A percentile compares a stretch with the other conserved stretches of the same genome.
phyloP scores from a whole-genome alignment of 1,284 basidiomycete genomes.

The Anthracocystis panici-leucophaei region DNA sequence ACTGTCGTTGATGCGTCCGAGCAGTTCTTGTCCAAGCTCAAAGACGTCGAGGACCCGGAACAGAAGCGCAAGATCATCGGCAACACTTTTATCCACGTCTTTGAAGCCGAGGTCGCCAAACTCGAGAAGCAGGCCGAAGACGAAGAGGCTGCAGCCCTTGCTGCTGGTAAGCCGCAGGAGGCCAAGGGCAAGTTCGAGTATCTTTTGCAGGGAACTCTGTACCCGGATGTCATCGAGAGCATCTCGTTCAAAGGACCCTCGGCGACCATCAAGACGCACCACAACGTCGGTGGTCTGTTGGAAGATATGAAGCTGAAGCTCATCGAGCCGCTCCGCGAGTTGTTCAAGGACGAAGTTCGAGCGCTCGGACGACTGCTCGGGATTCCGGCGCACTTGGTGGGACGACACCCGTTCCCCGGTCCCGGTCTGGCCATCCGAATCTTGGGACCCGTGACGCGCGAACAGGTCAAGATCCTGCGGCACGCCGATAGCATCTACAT shows the following conservation, averaged over 20 bases:
- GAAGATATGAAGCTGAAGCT: constrained; percentile 99
- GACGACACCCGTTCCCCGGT: constrained; percentile 98
- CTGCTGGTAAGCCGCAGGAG: constrained; percentile 57
- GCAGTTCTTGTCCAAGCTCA: constrained; percentile 88
- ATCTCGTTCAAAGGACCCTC: constrained; percentile 99
- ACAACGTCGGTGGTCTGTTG: constrained; percentile 96
- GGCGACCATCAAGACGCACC: constrained; percentile 99
- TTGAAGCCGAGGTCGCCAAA: constrained; percentile 90
- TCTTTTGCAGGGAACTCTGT: constrained; percentile 97
- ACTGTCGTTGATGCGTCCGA: constrained; percentile 96
- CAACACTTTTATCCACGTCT: constrained; percentile 98
- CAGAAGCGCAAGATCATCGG: constrained; percentile 98
- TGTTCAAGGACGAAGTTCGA: constrained; percentile 99
- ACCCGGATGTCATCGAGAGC: constrained; percentile 98
- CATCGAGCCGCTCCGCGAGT: constrained; percentile 95
- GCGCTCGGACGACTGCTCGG: constrained; percentile 88
- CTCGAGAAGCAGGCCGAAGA: constrained; percentile 85
- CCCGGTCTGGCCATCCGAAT: constrained; percentile 99
- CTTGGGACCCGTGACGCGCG: constrained; percentile 90
- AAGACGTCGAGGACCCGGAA: constrained; percentile 94
- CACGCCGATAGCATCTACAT: constrained; percentile 96
- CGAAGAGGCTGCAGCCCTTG: constrained; percentile 77
- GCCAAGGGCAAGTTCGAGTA: constrained; percentile 87
- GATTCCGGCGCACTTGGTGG: constrained; percentile 93
- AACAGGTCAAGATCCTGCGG: constrained; percentile 94